Percentiles rank a stretch among this genome's conserved stretches.
Evolutionary conservation across 2,329 filamentous ascomycete species (phyloP).

Genomic region (Fusarium sp.): DNA sequence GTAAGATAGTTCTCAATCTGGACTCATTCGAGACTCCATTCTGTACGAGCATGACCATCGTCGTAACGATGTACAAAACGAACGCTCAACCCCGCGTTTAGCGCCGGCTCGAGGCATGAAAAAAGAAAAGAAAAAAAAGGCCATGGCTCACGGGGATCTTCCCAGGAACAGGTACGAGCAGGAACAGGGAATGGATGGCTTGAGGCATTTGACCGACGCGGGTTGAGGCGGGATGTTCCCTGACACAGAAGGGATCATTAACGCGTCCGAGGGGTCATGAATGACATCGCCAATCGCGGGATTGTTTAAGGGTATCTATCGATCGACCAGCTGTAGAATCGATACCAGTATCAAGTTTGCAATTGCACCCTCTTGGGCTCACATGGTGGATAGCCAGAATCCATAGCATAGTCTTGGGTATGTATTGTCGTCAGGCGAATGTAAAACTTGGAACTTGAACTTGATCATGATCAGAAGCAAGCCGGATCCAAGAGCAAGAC

Average conservation of each 20-base stretch:
- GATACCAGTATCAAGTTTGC: slow-evolving; percentile 25
- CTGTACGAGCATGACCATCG: neutral
- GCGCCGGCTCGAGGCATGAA: slow-evolving; percentile 34
- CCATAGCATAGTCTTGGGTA: neutral
- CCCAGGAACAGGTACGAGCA: slow-evolving; percentile 30
- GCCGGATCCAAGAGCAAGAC: slow-evolving; percentile 30
- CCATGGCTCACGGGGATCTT: slow-evolving; percentile 36
- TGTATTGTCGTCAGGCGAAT: neutral
- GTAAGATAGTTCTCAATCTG: neutral
- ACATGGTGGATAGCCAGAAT: slow-evolving; percentile 32
- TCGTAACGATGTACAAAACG: slow-evolving; percentile 20
- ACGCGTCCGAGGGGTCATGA: slow-evolving; percentile 34
- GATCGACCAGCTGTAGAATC: slow-evolving; percentile 29
- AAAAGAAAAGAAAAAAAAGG: slow-evolving; percentile 28
- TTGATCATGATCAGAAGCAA: slow-evolving; percentile 25
- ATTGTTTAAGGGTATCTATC: slow-evolving; percentile 39
- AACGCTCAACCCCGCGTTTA: slow-evolving; percentile 48
- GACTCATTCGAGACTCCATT: neutral
- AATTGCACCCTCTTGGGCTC: slow-evolving; percentile 16
- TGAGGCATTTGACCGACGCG: slow-evolving; percentile 43
- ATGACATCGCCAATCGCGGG: slow-evolving; percentile 48
- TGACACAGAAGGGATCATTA: slow-evolving; percentile 24
- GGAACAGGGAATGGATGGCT: neutral
- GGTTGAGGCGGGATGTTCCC: slow-evolving; percentile 46
- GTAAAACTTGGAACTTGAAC: slow-evolving; percentile 32